Conservation (phyloP, 1,139 yeast genomes). For the Candida buenavistaensis region DNA sequence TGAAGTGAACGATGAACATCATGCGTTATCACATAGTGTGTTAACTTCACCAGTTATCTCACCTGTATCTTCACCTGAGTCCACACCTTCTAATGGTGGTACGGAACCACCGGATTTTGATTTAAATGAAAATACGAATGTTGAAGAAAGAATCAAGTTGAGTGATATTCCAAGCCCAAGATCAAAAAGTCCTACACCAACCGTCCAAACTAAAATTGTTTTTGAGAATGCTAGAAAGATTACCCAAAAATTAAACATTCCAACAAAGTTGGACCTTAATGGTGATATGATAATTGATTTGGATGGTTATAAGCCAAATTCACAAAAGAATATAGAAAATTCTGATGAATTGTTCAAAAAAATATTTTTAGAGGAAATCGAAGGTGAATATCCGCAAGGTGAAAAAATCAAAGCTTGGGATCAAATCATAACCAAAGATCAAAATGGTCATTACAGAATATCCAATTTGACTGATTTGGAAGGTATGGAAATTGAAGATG, state of each 20-base stretch:
- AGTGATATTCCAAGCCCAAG: slow-evolving; percentile 20
- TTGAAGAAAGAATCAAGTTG: slow-evolving; percentile 31
- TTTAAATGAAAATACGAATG: slow-evolving; percentile 26
- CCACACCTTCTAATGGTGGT: slow-evolving; percentile 29
- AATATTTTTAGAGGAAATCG: slow-evolving; percentile 59
- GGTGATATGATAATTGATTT: slow-evolving; percentile 92
- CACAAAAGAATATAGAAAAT: slow-evolving; percentile 63
- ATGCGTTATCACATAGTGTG: slow-evolving; percentile 63
- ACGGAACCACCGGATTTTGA: slow-evolving; percentile 33
- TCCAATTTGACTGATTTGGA: slow-evolving; percentile 18
- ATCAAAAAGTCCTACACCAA: slow-evolving; percentile 23
- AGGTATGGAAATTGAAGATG: slow-evolving; percentile 10
- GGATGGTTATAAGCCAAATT: slow-evolving; percentile 93
- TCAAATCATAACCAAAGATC: slow-evolving; percentile 50
- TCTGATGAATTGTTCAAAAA: slow-evolving; percentile 72
- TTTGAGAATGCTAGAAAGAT: slow-evolving; percentile 68
- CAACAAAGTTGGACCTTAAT: slow-evolving; percentile 82
- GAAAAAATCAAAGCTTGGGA: slow-evolving; percentile 32
- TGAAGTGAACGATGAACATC: slow-evolving; percentile 72
- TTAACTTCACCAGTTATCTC: slow-evolving; percentile 92
- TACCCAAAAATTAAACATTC: slow-evolving; percentile 76
- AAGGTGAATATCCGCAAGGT: slow-evolving; percentile 16
- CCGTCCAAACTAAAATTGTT: slow-evolving; percentile 40
- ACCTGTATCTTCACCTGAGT: slow-evolving; percentile 69
- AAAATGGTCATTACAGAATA: slow-evolving; percentile 73